A percentile compares a stretch with the other conserved stretches of the same genome.
Evolutionary conservation across 73 alveolate species (phyloP).

Genomic region (Durusdinium trenchii): DNA sequence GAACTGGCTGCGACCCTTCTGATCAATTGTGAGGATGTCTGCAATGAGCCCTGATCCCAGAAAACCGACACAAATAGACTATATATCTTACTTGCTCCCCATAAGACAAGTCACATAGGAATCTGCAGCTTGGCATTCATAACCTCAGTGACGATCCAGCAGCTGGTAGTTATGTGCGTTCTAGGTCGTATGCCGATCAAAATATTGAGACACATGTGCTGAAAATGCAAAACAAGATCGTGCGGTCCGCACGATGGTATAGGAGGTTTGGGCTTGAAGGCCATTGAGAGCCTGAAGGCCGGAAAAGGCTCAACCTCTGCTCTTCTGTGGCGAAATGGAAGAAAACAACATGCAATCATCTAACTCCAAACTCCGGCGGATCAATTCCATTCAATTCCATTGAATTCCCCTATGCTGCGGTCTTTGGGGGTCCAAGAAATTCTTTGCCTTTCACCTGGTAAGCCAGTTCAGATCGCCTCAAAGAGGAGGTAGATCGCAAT

Average conservation of each 20-base stretch:
- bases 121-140: constrained; percentile 58
- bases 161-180: not conserved
- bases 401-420: too few species aligned
- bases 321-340: too few species aligned
- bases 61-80: not conserved
- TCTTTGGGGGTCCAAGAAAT: too few species aligned
- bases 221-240: not conserved
- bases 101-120: too few species aligned
- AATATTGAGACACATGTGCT: not conserved
- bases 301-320: too few species aligned
- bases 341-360: too few species aligned
- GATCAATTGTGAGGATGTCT: not conserved
- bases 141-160: constrained; percentile 20
- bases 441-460: too few species aligned
- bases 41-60: not conserved
- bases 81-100: not conserved
- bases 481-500: constrained; percentile 89
- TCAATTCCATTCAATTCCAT: too few species aligned
- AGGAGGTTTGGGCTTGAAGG: constrained; percentile 53
- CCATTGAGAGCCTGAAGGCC: constrained; percentile 71
- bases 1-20: not conserved
- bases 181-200: not conserved
- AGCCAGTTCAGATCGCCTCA: too few species aligned
- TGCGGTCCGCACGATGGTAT: constrained; percentile 27
- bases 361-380: too few species aligned